Evolutionary conservation across 1,284 basidiomycete species (phyloP), one percentile per base, ranked within the genome.

Genomic region (Ceratobasidium papillatum): DNA sequence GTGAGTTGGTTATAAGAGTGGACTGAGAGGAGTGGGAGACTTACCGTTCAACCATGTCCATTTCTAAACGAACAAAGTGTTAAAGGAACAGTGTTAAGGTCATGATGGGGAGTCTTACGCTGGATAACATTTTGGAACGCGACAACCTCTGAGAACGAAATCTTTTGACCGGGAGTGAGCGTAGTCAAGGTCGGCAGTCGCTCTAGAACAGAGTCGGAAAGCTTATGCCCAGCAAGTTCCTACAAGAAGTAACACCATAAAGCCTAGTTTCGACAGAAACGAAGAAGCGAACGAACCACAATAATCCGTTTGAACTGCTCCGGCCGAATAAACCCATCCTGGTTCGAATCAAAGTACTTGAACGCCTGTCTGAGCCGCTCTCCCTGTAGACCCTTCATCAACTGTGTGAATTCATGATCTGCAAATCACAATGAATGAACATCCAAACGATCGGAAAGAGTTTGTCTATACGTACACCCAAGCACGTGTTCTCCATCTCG

Each of bases 371-470:
- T 91, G 75, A 98, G 86, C 61, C 96, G 91, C 83, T 98, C 96
- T 79, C 95, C 96, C 85, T 97, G 96, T 76, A 98, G 87, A 56
- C 95, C 96, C 83, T 97, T 98, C 94, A 98, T 97, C 77, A 98
- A 85, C 84, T 95, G 94, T 43, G 95, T 97, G 84, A 98, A 98
- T 83, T 98, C 95, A 81, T 93, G 92, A 84, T 95, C 94, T 95
- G 30, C n/a, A 7, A 12, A 47, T 19, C 43, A 62, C 63, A 17
- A 79, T 75, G 73, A 72, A 54, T 68, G 45, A 49, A 63, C 41
- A 74, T 69, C 54, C 43, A 27, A 30, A 32, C 27, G 11, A 49
- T 41, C 34, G 54, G 49, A 43, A 36, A 51, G n/a, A 77, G 68
- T 17, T 17, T 72, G 36, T 22, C 41, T 19, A 30, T 36, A 86